Percentiles rank a stretch among this genome's conserved stretches.
Evolutionary conservation across 2,329 filamentous ascomycete species (phyloP).

Genomic region (Claviceps africana): DNA sequence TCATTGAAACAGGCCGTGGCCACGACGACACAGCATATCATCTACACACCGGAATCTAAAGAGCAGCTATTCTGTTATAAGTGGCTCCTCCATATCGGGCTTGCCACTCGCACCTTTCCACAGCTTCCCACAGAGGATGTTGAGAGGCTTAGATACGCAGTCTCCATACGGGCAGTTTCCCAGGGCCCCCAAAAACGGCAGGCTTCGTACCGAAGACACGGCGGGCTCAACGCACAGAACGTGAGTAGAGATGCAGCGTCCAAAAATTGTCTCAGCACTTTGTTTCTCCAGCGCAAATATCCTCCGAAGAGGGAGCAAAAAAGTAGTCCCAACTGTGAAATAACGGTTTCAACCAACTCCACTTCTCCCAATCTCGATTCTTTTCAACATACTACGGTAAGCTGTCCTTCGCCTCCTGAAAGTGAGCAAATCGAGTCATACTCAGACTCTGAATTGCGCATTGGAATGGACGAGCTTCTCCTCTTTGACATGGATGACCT

Average conservation of each 20-base stretch:
- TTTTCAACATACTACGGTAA: background rate
- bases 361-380: background rate
- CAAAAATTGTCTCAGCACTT: background rate
- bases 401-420: conserved; percentile 3
- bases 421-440: background rate
- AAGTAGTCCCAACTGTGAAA: background rate
- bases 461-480: conserved; percentile 1
- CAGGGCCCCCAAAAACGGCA: conserved; percentile 3
- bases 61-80: conserved; percentile 10
- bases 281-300: background rate
- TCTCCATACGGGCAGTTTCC: background rate
- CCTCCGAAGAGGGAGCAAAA: background rate
- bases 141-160: conserved; percentile 7
- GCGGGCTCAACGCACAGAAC: background rate
- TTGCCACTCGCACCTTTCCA: conserved; percentile 14
- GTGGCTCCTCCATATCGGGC: conserved; percentile 15
- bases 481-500: background rate
- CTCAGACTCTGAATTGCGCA: background rate
- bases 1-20: conserved; percentile 2
- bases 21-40: conserved; percentile 10
- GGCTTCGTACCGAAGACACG: conserved; percentile 5
- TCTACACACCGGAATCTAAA: conserved; percentile 9
- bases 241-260: background rate
- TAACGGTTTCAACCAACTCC: background rate
- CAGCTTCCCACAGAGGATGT: background rate